Conservation (phyloP, 2,329 filamentous ascomycete species). For the Arthroderma sp. region DNA sequence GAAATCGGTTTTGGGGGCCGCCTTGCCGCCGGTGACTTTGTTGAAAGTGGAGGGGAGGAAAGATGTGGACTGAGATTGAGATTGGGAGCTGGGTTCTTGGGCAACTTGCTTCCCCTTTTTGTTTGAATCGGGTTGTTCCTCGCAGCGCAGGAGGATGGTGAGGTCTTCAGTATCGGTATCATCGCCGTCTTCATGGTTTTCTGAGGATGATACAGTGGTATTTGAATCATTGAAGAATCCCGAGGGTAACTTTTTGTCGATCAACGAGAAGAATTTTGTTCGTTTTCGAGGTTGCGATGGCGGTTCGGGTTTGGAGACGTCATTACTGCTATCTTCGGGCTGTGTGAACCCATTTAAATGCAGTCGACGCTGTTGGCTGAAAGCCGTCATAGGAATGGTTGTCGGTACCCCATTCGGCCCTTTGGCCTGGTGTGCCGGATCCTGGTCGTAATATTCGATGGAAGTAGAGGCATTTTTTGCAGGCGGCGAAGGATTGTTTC, state of each 20-base stretch:
- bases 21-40: not conserved
- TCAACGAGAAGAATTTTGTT: not conserved
- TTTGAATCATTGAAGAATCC: not conserved
- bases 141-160: slow-evolving; percentile 20
- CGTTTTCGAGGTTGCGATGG: not conserved
- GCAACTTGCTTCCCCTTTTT: slow-evolving; percentile 1
- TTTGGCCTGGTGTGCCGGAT: slow-evolving; percentile 23
- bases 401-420: slow-evolving; percentile 29
- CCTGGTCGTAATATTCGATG: slow-evolving; percentile 22
- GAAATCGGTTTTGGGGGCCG: slow-evolving; percentile 43
- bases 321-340: slow-evolving; percentile 12
- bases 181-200: slow-evolving; percentile 23
- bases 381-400: slow-evolving; percentile 40
- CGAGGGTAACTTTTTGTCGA: not conserved
- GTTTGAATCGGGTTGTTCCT: not conserved
- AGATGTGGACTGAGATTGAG: not conserved
- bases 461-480: not conserved
- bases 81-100: not conserved
- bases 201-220: not conserved
- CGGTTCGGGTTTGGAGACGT: slow-evolving; percentile 4
- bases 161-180: slow-evolving; percentile 37
- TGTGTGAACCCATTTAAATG: too few species aligned
- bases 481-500: not conserved
- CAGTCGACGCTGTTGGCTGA: slow-evolving; percentile 33
- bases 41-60: too few species aligned